phyloP scores from a whole-genome alignment of 441 rosid species.

The Aleurites moluccanus region DNA sequence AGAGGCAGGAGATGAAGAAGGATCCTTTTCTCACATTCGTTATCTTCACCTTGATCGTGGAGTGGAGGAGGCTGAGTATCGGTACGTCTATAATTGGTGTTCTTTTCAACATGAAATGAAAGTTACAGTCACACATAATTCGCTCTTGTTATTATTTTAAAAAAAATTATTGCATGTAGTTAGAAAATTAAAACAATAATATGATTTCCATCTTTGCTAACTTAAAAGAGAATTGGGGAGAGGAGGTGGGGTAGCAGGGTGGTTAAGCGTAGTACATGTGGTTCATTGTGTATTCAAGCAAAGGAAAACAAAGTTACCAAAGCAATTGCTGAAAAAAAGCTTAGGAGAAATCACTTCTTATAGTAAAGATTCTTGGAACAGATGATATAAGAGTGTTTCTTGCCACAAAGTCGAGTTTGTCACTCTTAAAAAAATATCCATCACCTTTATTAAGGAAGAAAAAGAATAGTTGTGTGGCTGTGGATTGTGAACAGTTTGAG shows the following conservation, averaged over 20 bases:
- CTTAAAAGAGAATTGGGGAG: not conserved
- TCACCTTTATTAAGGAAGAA: not conserved
- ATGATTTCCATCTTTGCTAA: not conserved
- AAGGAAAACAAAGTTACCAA: not conserved
- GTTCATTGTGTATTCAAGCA: not conserved
- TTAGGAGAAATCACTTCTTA: not conserved
- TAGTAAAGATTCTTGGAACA: not conserved
- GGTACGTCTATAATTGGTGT: constrained; percentile 42
- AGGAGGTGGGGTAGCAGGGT: not conserved
- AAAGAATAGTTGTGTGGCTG: not conserved
- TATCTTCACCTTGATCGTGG: constrained; percentile 71
- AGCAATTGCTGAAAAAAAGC: not conserved
- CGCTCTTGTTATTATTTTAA: not conserved
- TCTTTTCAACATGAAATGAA: constrained; percentile 10
- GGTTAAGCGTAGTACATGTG: not conserved
- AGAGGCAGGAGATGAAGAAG: constrained; percentile 52
- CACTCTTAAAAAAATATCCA: not conserved
- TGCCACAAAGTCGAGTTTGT: not conserved
- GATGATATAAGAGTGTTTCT: not conserved
- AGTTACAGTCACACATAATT: not conserved
- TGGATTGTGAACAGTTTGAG: not conserved
- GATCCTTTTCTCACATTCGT: constrained; percentile 56
- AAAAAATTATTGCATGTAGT: not conserved
- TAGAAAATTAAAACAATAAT: not conserved
- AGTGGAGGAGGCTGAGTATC: constrained; percentile 62